Evolutionary conservation across 2,329 filamentous ascomycete genomes (phyloP).

Genomic region (Colletotrichum coccodes): DNA sequence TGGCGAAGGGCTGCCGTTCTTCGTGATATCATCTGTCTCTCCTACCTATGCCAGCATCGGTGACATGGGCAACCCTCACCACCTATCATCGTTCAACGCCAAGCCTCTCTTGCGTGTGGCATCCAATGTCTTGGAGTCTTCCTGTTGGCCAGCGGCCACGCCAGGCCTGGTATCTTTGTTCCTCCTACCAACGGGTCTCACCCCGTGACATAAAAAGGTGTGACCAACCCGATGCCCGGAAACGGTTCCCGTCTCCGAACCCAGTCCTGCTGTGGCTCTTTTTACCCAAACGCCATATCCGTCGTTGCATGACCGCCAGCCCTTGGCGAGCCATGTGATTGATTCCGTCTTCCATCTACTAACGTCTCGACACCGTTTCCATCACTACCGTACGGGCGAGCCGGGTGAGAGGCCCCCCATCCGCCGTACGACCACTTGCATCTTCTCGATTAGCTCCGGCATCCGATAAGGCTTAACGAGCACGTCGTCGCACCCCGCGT

Average conservation of each 20-base stretch:
- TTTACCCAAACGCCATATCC: conserved; percentile 24
- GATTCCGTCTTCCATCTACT: neutral
- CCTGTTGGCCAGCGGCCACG: conserved; percentile 1
- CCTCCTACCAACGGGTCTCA: neutral
- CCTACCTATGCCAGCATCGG: neutral
- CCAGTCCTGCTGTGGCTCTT: conserved; percentile 21
- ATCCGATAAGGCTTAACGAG: conserved; percentile 79
- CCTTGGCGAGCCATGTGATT: conserved; percentile 18
- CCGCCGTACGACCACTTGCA: conserved; percentile 58
- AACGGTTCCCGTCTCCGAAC: conserved; percentile 13
- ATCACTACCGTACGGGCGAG: conserved; percentile 16
- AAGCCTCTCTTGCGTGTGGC: conserved; percentile 10
- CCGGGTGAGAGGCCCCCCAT: conserved; percentile 35
- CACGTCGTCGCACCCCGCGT: conserved; percentile 69
- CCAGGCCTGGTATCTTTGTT: conserved; percentile 17
- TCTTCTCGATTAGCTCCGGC: conserved; percentile 68
- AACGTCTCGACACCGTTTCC: neutral
- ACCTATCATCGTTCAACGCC: neutral
- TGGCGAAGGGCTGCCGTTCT: neutral
- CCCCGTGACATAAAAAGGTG: conserved; percentile 8
- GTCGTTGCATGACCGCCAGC: conserved; percentile 17
- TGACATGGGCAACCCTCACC: neutral
- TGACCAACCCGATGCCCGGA: conserved; percentile 11
- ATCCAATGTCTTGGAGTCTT: neutral
- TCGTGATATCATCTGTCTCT: neutral